Conservation (phyloP, 2,329 filamentous ascomycete species). For the Arthrobotrys pseudoclavata region DNA sequence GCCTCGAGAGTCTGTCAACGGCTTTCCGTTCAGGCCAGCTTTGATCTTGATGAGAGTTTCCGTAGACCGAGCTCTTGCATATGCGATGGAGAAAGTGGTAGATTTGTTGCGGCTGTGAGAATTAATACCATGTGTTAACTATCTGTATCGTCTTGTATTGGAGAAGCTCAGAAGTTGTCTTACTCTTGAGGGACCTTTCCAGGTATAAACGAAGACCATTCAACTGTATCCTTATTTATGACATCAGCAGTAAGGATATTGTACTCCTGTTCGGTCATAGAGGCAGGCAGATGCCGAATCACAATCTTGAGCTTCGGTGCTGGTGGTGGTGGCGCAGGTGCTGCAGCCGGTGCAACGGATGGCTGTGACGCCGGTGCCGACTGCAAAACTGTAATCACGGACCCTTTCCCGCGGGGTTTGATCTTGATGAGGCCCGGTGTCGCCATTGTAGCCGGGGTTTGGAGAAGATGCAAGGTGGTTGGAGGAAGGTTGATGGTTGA, state of each 20-base stretch:
- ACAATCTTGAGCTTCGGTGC: constrained; percentile 78
- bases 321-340: constrained; percentile 31
- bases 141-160: constrained; percentile 10
- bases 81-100: constrained; percentile 83
- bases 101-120: constrained; percentile 81
- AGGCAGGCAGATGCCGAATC: constrained; percentile 86
- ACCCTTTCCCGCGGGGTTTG: constrained; percentile 46
- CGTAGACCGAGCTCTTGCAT: constrained; percentile 82
- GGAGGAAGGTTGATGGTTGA: not conserved
- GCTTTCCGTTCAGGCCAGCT: constrained; percentile 73
- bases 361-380: constrained; percentile 18
- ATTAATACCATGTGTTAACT: constrained; percentile 59
- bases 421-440: constrained; percentile 58
- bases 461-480: constrained; percentile 2
- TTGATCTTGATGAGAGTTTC: constrained; percentile 72
- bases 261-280: constrained; percentile 84
- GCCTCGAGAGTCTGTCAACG: constrained; percentile 83
- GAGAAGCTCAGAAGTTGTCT: constrained; percentile 34
- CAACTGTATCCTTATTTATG: constrained; percentile 77
- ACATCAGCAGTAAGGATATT: constrained; percentile 74
- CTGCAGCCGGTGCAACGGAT: constrained; percentile 12
- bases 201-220: constrained; percentile 81
- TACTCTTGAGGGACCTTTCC: constrained; percentile 89
- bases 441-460: constrained; percentile 33
- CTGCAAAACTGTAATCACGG: constrained; percentile 38